Conservation (phyloP, 306 rosid genomes). For the cucumber (Cucumis sativus) region DNA sequence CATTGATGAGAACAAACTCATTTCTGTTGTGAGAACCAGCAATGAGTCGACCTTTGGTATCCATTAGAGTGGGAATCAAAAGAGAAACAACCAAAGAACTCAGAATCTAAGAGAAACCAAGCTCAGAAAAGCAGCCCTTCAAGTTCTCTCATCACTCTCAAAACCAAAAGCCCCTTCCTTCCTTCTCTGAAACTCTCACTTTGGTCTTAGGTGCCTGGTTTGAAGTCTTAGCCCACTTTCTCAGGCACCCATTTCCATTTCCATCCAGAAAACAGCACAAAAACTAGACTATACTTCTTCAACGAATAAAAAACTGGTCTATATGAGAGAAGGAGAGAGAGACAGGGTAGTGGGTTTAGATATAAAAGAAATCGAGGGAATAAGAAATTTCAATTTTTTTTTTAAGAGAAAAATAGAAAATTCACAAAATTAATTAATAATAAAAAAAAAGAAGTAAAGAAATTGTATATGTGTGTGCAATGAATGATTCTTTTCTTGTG, state of each 20-base stretch:
- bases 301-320: constrained; percentile 7
- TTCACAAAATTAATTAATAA: not conserved
- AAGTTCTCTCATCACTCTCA: constrained; percentile 7
- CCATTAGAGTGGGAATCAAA: constrained; percentile 29
- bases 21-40: constrained; percentile 99
- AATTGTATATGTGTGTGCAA: constrained; percentile 5
- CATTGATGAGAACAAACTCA: constrained; percentile 97
- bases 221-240: not conserved
- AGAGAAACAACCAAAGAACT: constrained; percentile 16
- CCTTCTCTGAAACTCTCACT: not conserved
- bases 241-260: constrained; percentile 7
- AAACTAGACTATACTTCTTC: not conserved
- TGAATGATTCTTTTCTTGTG: constrained; percentile 19
- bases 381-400: not conserved
- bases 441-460: not conserved
- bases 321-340: constrained; percentile 10
- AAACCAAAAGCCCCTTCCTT: not conserved
- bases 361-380: not conserved
- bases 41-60: constrained; percentile 79
- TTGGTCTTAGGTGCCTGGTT: not conserved
- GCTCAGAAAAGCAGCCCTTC: constrained; percentile 3
- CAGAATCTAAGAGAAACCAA: constrained; percentile 13
- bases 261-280: not conserved
- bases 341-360: constrained; percentile 5
- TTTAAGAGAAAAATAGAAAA: not conserved